Conservation (phyloP, 1,284 basidiomycete species). For the Vanrija humicola region DNA sequence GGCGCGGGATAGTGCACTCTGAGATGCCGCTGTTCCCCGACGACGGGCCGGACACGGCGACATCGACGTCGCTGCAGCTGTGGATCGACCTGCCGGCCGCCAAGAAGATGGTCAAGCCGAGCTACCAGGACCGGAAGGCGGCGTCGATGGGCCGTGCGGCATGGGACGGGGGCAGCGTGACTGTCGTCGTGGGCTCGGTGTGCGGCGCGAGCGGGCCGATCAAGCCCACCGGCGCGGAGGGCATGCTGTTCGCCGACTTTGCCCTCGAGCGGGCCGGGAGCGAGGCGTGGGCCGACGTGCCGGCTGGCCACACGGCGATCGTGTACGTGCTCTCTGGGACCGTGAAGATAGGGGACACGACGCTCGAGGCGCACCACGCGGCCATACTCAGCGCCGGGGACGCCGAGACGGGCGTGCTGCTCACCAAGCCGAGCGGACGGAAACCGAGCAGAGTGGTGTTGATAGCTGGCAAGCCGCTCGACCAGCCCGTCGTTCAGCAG, state of each 20-base stretch:
- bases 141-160: not conserved
- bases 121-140: constrained; percentile 40
- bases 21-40: constrained; percentile 72
- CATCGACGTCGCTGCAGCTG: constrained; percentile 71
- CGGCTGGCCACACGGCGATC: constrained; percentile 76
- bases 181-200: constrained; percentile 83
- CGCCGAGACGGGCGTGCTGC: constrained; percentile 38
- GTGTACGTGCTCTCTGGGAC: constrained; percentile 66
- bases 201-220: constrained; percentile 58
- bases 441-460: constrained; percentile 59
- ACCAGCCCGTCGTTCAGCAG: constrained; percentile 72
- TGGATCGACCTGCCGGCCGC: constrained; percentile 89
- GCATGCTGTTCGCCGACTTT: constrained; percentile 88
- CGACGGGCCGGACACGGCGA: not conserved
- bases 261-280: constrained; percentile 60
- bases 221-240: constrained; percentile 60
- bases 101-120: constrained; percentile 69
- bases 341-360: constrained; percentile 54
- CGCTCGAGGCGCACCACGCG: constrained; percentile 65
- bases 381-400: constrained; percentile 54
- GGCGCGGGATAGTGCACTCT: constrained; percentile 63
- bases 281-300: constrained; percentile 77
- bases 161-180: constrained; percentile 55
- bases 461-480: constrained; percentile 81
- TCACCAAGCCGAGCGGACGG: constrained; percentile 14